Percentiles rank a stretch among this genome's conserved stretches.
These are phyloP conservation scores for Bipolaris zeicola DNA, from an alignment of 2,329 filamentous ascomycete genomes.

Conservation along the genomic window DNA sequence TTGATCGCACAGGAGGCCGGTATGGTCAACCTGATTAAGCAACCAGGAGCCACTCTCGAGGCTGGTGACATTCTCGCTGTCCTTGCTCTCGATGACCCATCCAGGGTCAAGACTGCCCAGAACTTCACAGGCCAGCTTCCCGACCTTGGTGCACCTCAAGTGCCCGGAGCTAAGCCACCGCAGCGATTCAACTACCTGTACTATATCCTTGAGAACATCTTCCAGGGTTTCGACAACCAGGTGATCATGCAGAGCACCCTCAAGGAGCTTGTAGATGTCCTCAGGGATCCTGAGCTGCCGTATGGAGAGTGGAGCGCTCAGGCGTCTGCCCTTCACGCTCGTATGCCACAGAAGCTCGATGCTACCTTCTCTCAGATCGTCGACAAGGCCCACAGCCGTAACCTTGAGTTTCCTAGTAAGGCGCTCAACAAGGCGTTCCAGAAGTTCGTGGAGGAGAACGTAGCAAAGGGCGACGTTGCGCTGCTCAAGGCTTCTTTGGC, in stretches of 20 bases:
- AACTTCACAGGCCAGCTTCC: conserved; percentile 92
- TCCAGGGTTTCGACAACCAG: conserved; percentile 95
- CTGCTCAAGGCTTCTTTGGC: conserved; percentile 73
- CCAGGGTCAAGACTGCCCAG: conserved; percentile 94
- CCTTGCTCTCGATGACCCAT: conserved; percentile 90
- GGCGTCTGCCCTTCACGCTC: conserved; percentile 93
- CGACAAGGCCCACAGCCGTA: conserved; percentile 77
- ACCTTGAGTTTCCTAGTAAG: conserved; percentile 90
- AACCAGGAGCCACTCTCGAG: conserved; percentile 95
- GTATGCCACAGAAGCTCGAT: conserved; percentile 95
- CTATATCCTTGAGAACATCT: conserved; percentile 82
- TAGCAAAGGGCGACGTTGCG: conserved; percentile 73
- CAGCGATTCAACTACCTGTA: conserved; percentile 82
- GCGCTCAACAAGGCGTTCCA: conserved; percentile 79
- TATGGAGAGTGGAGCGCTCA: conserved; percentile 97
- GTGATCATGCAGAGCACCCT: conserved; percentile 90
- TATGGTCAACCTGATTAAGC: conserved; percentile 97
- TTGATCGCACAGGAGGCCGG: conserved; percentile 93
- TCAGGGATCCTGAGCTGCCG: conserved; percentile 86
- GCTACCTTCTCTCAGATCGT: conserved; percentile 80
- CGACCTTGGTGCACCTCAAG: conserved; percentile 80
- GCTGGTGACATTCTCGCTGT: conserved; percentile 99
- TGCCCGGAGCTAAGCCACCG: conserved; percentile 88
- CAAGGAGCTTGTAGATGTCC: conserved; percentile 86
- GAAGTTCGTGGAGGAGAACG: conserved; percentile 88